Percentiles rank a stretch among this genome's conserved stretches.
These are phyloP conservation scores for Amanita fuliginea DNA, from an alignment of 768 basidiomycete species.

Conservation along the genomic window DNA sequence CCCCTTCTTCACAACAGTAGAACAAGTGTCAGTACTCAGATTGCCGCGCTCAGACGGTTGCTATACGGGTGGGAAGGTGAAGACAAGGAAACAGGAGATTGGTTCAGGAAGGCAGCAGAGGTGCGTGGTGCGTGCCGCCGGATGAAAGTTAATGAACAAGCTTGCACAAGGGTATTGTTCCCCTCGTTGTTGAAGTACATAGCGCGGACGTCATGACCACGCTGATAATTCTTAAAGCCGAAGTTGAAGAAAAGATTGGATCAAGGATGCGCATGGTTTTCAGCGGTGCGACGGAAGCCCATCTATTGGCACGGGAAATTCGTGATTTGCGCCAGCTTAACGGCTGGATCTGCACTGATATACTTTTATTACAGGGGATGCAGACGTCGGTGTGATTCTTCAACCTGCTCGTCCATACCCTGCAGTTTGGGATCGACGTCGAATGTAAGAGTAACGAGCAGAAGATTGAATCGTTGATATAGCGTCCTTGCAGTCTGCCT, in stretches of 20 bases:
- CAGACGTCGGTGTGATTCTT: conserved; percentile 39
- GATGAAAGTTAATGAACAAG: conserved; percentile 5
- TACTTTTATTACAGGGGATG: conserved; percentile 23
- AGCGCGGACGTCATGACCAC: conserved; percentile 68
- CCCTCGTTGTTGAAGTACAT: conserved; percentile 56
- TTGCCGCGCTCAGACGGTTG: conserved; percentile 51
- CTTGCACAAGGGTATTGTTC: conserved; percentile 39
- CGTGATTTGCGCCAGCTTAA: conserved; percentile 19
- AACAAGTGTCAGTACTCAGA: conserved; percentile 55
- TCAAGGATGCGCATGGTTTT: conserved; percentile 53
- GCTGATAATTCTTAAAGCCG: conserved; percentile 54
- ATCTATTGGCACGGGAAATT: conserved; percentile 59
- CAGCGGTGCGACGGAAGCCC: conserved; percentile 50
- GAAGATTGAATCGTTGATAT: conserved; percentile 3
- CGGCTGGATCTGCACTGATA: background rate
- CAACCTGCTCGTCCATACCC: conserved; percentile 60
- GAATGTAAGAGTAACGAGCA: conserved; percentile 37
- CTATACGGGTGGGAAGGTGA: conserved; percentile 41
- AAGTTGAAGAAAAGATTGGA: conserved; percentile 49
- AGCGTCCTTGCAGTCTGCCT: conserved; percentile 33
- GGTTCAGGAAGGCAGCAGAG: conserved; percentile 49
- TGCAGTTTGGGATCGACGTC: conserved; percentile 54
- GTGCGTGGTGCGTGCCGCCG: conserved; percentile 16
- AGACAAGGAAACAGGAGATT: conserved; percentile 37
- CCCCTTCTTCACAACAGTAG: conserved; percentile 19